Conservation (phyloP, 495 filamentous ascomycete species). For the Tuber melanosporum region DNA sequence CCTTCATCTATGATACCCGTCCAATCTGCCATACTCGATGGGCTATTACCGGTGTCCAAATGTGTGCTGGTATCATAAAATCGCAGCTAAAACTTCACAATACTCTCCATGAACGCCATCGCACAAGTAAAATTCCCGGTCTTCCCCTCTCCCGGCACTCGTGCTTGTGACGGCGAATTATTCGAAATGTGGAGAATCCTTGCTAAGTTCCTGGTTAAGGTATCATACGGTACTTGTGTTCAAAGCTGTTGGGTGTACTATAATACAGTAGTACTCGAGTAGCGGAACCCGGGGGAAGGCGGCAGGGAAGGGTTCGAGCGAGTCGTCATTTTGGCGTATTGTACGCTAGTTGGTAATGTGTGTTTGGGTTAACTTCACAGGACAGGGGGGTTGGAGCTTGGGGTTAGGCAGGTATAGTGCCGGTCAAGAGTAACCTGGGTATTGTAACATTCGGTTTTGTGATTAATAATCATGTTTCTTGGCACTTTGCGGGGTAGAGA, state of each 20-base stretch:
- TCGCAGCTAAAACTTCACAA: neutral
- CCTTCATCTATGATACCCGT: neutral
- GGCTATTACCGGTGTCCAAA: neutral
- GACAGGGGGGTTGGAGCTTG: neutral
- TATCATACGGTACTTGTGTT: neutral
- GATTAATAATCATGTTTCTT: too few species aligned
- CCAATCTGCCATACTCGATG: neutral
- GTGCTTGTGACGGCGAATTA: neutral
- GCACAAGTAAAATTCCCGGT: neutral
- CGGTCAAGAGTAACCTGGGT: too few species aligned
- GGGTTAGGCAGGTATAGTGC: neutral
- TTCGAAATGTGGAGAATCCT: neutral
- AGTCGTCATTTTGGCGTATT: neutral
- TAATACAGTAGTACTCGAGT: too few species aligned
- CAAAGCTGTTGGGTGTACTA: neutral
- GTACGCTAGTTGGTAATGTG: neutral
- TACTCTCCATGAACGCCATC: neutral
- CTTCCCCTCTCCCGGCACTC: neutral
- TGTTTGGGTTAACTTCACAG: neutral
- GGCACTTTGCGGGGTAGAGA: too few species aligned
- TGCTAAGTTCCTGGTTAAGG: neutral
- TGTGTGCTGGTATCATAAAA: neutral
- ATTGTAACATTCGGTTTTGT: too few species aligned
- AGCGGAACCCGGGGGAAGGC: neutral
- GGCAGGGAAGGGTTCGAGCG: neutral